A percentile compares a stretch with the other conserved stretches of the same genome.
phyloP scores from a whole-genome alignment of 495 filamentous ascomycete species.

The Penicillium salamii region DNA sequence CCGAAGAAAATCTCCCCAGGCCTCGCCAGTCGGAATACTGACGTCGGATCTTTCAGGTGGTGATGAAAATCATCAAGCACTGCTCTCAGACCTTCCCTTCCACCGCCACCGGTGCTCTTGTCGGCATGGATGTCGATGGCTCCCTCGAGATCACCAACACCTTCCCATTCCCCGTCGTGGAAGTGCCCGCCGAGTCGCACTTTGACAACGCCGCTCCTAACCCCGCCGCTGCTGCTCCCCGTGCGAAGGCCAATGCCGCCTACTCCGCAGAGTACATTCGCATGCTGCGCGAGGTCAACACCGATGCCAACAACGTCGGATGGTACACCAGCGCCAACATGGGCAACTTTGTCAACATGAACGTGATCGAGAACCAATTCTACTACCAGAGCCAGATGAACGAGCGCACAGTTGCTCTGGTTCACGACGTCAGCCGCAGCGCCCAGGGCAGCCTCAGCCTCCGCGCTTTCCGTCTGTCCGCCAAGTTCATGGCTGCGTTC shows the following conservation, averaged over 20 bases:
- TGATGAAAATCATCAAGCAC: conserved; percentile 96
- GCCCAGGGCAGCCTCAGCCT: conserved; percentile 87
- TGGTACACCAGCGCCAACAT: conserved; percentile 99
- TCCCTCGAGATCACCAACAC: conserved; percentile 88
- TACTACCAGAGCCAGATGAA: conserved; percentile 94
- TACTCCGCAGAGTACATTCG: conserved; percentile 99
- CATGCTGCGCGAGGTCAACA: conserved; percentile 92
- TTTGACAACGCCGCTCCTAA: conserved; percentile 73
- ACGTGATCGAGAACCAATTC: conserved; percentile 97
- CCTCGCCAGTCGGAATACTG: conserved; percentile 30
- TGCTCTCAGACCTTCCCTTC: conserved; percentile 84
- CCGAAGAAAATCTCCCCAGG: conserved; percentile 31
- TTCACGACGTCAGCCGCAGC: conserved; percentile 92
- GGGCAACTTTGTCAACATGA: conserved; percentile 94
- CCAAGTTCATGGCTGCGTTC: conserved; percentile 84
- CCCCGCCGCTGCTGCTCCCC: conserved; percentile 81
- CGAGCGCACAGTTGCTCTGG: conserved; percentile 87
- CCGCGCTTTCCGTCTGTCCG: conserved; percentile 85
- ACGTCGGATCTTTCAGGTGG: conserved; percentile 58
- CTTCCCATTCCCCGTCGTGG: conserved; percentile 89
- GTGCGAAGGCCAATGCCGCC: conserved; percentile 79
- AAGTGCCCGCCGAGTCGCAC: conserved; percentile 73
- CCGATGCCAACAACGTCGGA: conserved; percentile 95
- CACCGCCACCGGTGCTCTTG: conserved; percentile 81
- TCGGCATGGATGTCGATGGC: conserved; percentile 87